A percentile compares a stretch with the other conserved stretches of the same genome.
Conservation (phyloP, 805 yeast genomes). For the Starmerella roubikii region DNA sequence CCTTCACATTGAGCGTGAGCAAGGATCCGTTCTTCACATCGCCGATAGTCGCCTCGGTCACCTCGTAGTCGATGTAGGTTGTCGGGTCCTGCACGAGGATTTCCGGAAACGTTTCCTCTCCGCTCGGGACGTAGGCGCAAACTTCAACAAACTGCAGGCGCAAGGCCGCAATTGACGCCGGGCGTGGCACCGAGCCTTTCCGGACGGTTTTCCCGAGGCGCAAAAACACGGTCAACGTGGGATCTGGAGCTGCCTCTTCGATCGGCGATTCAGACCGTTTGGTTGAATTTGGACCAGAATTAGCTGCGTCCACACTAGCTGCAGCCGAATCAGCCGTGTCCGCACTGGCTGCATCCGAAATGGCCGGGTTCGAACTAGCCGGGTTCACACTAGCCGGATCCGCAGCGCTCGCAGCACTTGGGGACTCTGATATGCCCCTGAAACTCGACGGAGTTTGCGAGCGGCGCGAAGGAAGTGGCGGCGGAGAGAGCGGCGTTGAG, state of each 20-base stretch:
- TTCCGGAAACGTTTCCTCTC: slow-evolving; percentile 54
- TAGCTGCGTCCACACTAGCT: not conserved
- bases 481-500: not conserved
- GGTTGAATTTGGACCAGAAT: not conserved
- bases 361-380: not conserved
- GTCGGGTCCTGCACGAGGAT: slow-evolving; percentile 55
- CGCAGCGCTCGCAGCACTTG: not conserved
- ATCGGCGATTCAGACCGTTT: not conserved
- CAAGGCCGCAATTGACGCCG: slow-evolving; percentile 19
- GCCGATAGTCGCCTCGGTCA: slow-evolving; percentile 52
- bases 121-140: slow-evolving; percentile 70
- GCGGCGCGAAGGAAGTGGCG: too few relatives aligned
- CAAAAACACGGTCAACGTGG: slow-evolving; percentile 21
- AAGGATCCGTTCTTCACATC: slow-evolving; percentile 51
- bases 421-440: not conserved
- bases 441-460: too few relatives aligned
- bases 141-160: slow-evolving; percentile 71
- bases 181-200: slow-evolving; percentile 15
- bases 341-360: not conserved
- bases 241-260: not conserved
- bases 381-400: not conserved
- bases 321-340: not conserved
- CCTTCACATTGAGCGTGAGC: slow-evolving; percentile 41
- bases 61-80: slow-evolving; percentile 55
- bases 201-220: slow-evolving; percentile 24